A percentile compares a stretch with the other conserved stretches of the same genome.
Evolutionary conservation across 1,284 basidiomycete species (phyloP).

Genomic region (Chondrostereum purpureum): DNA sequence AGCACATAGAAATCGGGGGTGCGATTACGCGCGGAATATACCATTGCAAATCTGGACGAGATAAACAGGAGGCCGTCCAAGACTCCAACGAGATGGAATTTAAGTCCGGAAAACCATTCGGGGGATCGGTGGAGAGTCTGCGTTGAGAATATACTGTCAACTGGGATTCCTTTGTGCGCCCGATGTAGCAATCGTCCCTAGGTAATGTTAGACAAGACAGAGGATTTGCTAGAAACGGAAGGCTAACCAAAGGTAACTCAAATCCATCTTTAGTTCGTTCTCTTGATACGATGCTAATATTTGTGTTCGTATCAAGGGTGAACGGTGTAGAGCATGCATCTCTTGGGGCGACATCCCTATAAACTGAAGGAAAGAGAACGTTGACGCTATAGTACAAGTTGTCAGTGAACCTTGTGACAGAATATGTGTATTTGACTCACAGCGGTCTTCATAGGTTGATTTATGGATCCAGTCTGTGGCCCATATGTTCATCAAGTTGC

Average conservation of each 20-base stretch:
- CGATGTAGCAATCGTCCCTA: slow-evolving; percentile 58
- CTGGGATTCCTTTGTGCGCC: no score
- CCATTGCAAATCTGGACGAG: slow-evolving; percentile 74
- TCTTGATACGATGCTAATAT: slow-evolving; percentile 32
- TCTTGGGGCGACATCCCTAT: slow-evolving; percentile 59
- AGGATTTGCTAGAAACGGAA: no score
- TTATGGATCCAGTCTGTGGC: slow-evolving; percentile 71
- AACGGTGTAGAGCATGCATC: slow-evolving; percentile 52
- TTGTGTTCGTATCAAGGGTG: slow-evolving; percentile 49
- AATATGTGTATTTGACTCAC: slow-evolving; percentile 32
- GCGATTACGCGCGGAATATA: slow-evolving; percentile 81
- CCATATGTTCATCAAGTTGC: slow-evolving; percentile 90
- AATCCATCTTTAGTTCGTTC: no score
- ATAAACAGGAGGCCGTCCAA: slow-evolving; percentile 77
- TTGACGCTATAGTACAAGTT: slow-evolving; percentile 26
- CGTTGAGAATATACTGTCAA: no score
- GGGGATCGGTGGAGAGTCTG: no score
- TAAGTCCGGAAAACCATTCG: slow-evolving; percentile 53
- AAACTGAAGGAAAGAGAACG: slow-evolving; percentile 77
- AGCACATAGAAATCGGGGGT: slow-evolving; percentile 73
- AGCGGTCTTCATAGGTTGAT: slow-evolving; percentile 60
- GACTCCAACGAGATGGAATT: slow-evolving; percentile 52
- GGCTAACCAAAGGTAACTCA: no score
- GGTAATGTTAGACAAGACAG: no score
- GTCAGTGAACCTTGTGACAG: not conserved